Conservation (phyloP, 495 filamentous ascomycete species). For the Collariella sp. region DNA sequence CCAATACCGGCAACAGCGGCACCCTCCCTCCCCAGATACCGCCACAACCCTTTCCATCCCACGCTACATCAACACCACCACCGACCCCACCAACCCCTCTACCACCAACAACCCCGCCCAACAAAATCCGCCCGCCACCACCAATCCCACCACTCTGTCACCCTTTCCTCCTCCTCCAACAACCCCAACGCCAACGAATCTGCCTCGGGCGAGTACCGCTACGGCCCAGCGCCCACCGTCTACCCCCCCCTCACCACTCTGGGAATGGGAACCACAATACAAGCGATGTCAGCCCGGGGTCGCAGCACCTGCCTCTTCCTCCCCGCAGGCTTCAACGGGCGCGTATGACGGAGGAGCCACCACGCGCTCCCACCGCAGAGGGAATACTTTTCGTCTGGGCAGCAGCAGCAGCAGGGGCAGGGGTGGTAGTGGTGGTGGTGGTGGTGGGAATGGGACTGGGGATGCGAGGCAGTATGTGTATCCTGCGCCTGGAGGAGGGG, state of each 20-base stretch:
- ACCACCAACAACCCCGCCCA: constrained; percentile 46
- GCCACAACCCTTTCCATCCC: constrained; percentile 36
- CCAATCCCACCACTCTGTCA: constrained; percentile 40
- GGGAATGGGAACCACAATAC: no score
- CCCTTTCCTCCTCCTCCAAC: constrained; percentile 35
- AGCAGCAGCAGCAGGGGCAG: background rate
- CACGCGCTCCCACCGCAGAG: no score
- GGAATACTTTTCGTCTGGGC: no score
- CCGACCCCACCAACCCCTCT: constrained; percentile 8
- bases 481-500: constrained; percentile 15
- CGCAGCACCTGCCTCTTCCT: no score
- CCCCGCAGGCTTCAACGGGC: no score
- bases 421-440: background rate
- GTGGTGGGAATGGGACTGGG: background rate
- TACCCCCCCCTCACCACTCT: background rate
- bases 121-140: constrained; percentile 46
- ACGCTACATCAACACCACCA: constrained; percentile 32
- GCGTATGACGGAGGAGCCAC: no score
- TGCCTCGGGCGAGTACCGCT: constrained; percentile 40
- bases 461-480: constrained; percentile 34
- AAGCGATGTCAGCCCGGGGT: no score
- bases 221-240: constrained; percentile 31
- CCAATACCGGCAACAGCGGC: background rate
- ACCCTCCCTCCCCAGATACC: background rate
- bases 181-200: constrained; percentile 40